Percentiles rank a stretch among this genome's conserved stretches.
Conservation (phyloP, 1,284 basidiomycete genomes). For the Irpex rosettiformis region DNA sequence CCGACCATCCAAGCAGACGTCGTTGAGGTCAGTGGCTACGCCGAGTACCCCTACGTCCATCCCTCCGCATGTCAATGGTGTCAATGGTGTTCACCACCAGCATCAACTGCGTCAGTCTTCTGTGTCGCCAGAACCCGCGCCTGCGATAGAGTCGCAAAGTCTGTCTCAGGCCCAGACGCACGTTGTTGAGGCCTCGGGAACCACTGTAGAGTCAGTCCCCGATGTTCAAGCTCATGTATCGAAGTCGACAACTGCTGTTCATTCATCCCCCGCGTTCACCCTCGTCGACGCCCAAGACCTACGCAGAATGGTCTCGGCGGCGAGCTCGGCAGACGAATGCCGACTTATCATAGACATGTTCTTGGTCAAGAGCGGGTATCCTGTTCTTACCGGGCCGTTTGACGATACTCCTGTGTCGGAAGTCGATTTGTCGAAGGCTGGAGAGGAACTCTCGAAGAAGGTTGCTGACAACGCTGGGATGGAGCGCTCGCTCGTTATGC, state of each 20-base stretch:
- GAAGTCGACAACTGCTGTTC: constrained; percentile 8
- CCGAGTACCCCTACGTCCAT: background rate
- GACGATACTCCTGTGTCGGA: background rate
- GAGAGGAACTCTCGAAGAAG: constrained; percentile 14
- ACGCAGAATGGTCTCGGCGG: constrained; percentile 63
- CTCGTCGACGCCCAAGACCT: constrained; percentile 57
- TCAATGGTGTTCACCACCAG: background rate
- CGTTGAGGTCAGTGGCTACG: background rate
- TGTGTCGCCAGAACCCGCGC: constrained; percentile 1
- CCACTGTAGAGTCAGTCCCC: background rate
- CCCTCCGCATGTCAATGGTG: background rate
- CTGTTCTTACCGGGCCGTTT: background rate
- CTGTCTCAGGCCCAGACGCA: background rate
- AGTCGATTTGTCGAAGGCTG: background rate
- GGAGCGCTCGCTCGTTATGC: constrained; percentile 25
- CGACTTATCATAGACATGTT: constrained; percentile 81
- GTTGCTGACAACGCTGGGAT: constrained; percentile 18
- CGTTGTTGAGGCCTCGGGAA: background rate
- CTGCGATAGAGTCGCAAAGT: background rate
- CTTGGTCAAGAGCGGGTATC: constrained; percentile 57
- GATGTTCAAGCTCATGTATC: background rate
- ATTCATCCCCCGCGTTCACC: constrained; percentile 22
- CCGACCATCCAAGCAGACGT: background rate
- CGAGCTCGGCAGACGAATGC: constrained; percentile 79
- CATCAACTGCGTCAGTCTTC: background rate